These are phyloP conservation scores for Pascua guehoae DNA, from an alignment of 1,284 basidiomycete species.

Conservation along the genomic window DNA sequence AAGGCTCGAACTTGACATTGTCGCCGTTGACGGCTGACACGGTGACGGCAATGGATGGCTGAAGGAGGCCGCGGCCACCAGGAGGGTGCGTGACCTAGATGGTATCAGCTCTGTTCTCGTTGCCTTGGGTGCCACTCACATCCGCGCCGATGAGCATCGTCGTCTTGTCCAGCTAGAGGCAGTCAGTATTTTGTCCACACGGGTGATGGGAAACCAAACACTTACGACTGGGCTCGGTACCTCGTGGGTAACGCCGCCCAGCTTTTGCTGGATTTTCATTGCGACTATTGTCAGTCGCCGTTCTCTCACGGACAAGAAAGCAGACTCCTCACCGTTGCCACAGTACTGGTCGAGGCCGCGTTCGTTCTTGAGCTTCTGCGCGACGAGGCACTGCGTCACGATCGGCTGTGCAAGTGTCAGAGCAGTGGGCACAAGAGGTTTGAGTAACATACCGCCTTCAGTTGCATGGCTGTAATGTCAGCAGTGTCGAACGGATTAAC, in stretches of 20 bases:
- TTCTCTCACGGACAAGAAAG: neutral
- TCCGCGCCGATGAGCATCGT: slow-evolving; percentile 52
- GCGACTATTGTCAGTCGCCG: slow-evolving; percentile 7
- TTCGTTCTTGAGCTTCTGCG: slow-evolving; percentile 42
- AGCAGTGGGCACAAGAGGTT: slow-evolving; percentile 21
- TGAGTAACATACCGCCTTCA: slow-evolving; percentile 6
- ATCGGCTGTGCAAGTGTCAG: too few relatives aligned
- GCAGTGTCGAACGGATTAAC: neutral
- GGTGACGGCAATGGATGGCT: slow-evolving; percentile 52
- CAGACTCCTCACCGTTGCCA: slow-evolving; percentile 35
- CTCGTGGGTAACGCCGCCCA: slow-evolving; percentile 52
- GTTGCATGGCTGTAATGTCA: slow-evolving; percentile 5
- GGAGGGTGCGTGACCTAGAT: slow-evolving; percentile 14
- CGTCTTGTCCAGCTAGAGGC: slow-evolving; percentile 31
- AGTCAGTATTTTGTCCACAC: slow-evolving; percentile 3
- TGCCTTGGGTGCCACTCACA: slow-evolving; percentile 20
- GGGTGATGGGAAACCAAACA: neutral
- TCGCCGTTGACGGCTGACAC: slow-evolving; percentile 48
- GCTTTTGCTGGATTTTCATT: slow-evolving; percentile 52
- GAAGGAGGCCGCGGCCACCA: slow-evolving; percentile 34
- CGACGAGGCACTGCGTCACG: slow-evolving; percentile 46
- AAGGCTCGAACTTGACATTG: slow-evolving; percentile 43
- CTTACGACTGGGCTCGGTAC: slow-evolving; percentile 27
- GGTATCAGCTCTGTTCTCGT: too few relatives aligned
- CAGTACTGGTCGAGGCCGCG: slow-evolving; percentile 51